Percentiles rank a stretch among this genome's conserved stretches.
Conservation (phyloP, 495 filamentous ascomycete species). For the Aspergillus bertholletiae region DNA sequence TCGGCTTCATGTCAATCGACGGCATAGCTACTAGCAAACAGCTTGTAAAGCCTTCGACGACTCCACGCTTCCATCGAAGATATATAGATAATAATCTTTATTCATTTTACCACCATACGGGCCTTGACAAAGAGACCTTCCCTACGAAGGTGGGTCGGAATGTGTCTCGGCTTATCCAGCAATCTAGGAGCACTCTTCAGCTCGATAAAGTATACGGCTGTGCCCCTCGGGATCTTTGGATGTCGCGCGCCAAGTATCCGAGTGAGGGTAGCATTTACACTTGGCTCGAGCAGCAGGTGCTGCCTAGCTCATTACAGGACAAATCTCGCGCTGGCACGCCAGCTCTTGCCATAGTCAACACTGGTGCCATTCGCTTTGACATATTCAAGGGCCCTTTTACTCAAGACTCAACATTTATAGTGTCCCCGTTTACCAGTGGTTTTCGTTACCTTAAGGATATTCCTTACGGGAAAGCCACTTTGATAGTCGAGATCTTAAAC, state of each 20-base stretch:
- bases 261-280: conserved; percentile 68
- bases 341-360: conserved; percentile 75
- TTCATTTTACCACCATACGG: conserved; percentile 79
- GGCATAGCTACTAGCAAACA: conserved; percentile 51
- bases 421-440: conserved; percentile 83
- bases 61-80: conserved; percentile 62
- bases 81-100: conserved; percentile 96
- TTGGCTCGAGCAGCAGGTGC: conserved; percentile 71
- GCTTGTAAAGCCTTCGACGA: conserved; percentile 28
- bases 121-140: conserved; percentile 66
- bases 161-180: conserved; percentile 66
- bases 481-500: conserved; percentile 72
- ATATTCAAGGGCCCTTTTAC: conserved; percentile 92
- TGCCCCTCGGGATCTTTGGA: conserved; percentile 76
- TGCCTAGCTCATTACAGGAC: conserved; percentile 60
- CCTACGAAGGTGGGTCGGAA: conserved; percentile 73
- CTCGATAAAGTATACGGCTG: conserved; percentile 79
- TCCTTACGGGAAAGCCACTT: conserved; percentile 66
- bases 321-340: conserved; percentile 46
- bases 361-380: conserved; percentile 89
- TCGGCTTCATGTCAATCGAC: conserved; percentile 87
- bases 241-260: conserved; percentile 71
- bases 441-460: conserved; percentile 79
- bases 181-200: conserved; percentile 63
- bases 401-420: conserved; percentile 73